Evolutionary conservation across 257 asterid species (phyloP).

Genomic region (Rauvolfia tetraphylla): DNA sequence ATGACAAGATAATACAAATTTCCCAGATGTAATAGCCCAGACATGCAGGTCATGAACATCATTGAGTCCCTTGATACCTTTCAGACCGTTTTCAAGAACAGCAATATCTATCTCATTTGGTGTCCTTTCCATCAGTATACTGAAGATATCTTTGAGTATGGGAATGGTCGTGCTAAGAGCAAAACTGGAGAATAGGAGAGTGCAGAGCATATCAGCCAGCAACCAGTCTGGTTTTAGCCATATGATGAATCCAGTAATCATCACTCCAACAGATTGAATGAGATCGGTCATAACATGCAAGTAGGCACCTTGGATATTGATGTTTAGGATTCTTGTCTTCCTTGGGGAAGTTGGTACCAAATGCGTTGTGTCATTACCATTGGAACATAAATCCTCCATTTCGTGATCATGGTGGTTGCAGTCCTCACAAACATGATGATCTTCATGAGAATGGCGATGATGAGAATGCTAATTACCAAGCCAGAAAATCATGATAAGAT

Average conservation of each 20-base stretch:
- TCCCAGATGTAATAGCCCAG: constrained; percentile 68
- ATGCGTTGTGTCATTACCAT: constrained; percentile 29
- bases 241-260: constrained; percentile 71
- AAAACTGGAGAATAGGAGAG: constrained; percentile 49
- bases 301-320: constrained; percentile 78
- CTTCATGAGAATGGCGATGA: constrained; percentile 37
- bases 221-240: constrained; percentile 73
- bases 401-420: constrained; percentile 34
- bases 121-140: constrained; percentile 65
- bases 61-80: constrained; percentile 42
- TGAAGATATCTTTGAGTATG: constrained; percentile 48
- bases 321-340: constrained; percentile 33
- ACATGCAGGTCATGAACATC: constrained; percentile 76
- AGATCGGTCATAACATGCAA: constrained; percentile 66
- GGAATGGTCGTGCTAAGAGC: constrained; percentile 53
- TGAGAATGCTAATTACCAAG: constrained; percentile 71
- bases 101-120: constrained; percentile 50
- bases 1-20: constrained; percentile 61
- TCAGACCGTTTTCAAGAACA: constrained; percentile 48
- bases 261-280: constrained; percentile 74
- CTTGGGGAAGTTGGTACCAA: constrained; percentile 32
- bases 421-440: constrained; percentile 15
- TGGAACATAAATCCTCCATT: constrained; percentile 22
- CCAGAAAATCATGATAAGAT: constrained; percentile 49
- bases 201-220: constrained; percentile 62